A percentile compares a stretch with the other conserved stretches of the same genome.
phyloP scores from a whole-genome alignment of 2,329 filamentous ascomycete species.

The Apiospora phragmitis region DNA sequence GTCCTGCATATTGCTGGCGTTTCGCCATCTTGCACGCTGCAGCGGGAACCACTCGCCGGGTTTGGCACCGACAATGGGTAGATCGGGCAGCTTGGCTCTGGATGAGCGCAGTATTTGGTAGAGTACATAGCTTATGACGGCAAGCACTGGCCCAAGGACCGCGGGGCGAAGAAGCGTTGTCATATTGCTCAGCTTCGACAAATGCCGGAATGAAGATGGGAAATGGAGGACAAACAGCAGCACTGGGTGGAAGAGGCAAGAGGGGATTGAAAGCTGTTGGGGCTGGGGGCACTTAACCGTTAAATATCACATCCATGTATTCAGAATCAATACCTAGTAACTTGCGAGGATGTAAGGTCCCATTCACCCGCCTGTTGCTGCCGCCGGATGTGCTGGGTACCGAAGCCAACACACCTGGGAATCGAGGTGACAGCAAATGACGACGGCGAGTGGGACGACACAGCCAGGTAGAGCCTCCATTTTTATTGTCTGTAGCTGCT shows the following conservation, averaged over 20 bases:
- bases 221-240: background rate
- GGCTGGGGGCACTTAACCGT: background rate
- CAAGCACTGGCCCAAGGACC: slow-evolving; percentile 24
- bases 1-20: slow-evolving; percentile 29
- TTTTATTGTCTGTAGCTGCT: background rate
- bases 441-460: background rate
- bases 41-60: slow-evolving; percentile 36
- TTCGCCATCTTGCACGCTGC: slow-evolving; percentile 31
- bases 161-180: slow-evolving; percentile 20
- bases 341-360: background rate
- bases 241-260: background rate
- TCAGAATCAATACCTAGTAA: background rate
- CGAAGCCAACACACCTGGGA: background rate
- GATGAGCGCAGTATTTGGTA: slow-evolving; percentile 27
- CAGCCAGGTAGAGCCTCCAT: background rate
- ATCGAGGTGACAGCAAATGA: background rate
- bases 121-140: slow-evolving; percentile 24
- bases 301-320: background rate
- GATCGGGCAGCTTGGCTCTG: slow-evolving; percentile 22
- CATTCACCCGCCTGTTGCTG: background rate
- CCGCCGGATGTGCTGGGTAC: background rate
- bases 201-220: background rate
- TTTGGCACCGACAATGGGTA: slow-evolving; percentile 32
- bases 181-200: background rate
- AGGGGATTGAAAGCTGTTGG: background rate